A percentile compares a stretch with the other conserved stretches of the same genome.
These are phyloP conservation scores for Fraxinus americana DNA, from an alignment of 257 asterid species.

Conservation along the genomic window DNA sequence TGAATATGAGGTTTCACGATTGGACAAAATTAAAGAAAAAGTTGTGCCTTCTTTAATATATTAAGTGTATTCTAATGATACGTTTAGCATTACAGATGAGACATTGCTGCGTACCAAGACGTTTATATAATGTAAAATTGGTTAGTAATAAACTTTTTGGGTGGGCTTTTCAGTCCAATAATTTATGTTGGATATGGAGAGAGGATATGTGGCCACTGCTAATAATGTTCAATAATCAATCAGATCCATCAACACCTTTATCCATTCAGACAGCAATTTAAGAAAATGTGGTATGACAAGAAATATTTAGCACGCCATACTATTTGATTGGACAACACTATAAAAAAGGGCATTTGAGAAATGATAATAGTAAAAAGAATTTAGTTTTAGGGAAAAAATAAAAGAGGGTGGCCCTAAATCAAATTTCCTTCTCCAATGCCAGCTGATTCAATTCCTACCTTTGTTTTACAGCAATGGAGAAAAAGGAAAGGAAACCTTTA, in stretches of 20 bases:
- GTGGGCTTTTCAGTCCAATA: not conserved
- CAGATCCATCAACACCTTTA: not conserved
- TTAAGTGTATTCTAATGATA: not conserved
- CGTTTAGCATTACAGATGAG: not conserved
- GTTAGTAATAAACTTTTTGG: not conserved
- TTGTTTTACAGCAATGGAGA: not conserved
- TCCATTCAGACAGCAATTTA: not conserved
- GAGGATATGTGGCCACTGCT: not conserved
- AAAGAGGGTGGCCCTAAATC: not conserved
- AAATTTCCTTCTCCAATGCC: not conserved
- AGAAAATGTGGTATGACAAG: not conserved
- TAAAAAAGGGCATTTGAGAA: not conserved
- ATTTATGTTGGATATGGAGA: not conserved
- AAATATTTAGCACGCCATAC: not conserved
- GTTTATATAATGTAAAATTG: not conserved
- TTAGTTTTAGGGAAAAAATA: not conserved
- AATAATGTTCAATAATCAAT: slow-evolving; percentile 3
- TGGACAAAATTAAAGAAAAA: not conserved
- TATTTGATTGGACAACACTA: not conserved
- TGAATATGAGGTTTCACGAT: not conserved
- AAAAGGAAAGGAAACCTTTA: not conserved
- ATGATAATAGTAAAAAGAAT: not conserved
- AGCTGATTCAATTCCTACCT: not conserved
- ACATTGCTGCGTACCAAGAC: not conserved
- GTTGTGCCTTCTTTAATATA: not conserved